Percentiles rank a stretch among this genome's conserved stretches.
These are phyloP conservation scores for Suillus discolor DNA, from an alignment of 768 basidiomycete species.

Conservation along the genomic window DNA sequence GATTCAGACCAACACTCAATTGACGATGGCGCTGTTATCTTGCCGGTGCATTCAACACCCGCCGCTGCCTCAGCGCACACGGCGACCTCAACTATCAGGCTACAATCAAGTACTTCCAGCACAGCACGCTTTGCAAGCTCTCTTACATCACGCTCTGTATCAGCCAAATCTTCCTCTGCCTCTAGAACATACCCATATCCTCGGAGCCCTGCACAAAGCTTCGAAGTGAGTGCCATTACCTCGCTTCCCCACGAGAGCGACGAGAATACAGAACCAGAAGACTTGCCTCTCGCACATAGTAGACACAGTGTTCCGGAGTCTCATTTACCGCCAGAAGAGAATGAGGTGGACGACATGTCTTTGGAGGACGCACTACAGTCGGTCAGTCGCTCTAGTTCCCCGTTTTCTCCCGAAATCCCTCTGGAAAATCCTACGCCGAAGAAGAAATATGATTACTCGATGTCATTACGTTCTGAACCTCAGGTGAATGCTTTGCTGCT, in stretches of 20 bases:
- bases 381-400: conserved; percentile 57
- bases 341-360: conserved; percentile 47
- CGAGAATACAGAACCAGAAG: conserved; percentile 39
- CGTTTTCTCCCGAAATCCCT: conserved; percentile 39
- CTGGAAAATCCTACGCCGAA: conserved; percentile 45
- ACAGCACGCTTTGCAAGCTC: conserved; percentile 55
- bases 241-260: conserved; percentile 45
- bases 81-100: conserved; percentile 50
- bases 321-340: conserved; percentile 52
- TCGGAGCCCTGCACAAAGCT: conserved; percentile 46
- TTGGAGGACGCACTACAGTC: conserved; percentile 60
- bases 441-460: conserved; percentile 57
- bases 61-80: conserved; percentile 50
- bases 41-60: conserved; percentile 72
- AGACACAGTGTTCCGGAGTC: conserved; percentile 55
- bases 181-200: conserved; percentile 36
- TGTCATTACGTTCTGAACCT: conserved; percentile 61
- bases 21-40: conserved; percentile 44
- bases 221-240: conserved; percentile 61
- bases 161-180: conserved; percentile 34
- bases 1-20: conserved; percentile 35
- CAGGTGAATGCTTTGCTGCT: conserved; percentile 43
- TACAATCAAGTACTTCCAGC: conserved; percentile 54
- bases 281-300: conserved; percentile 42
- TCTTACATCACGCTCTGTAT: conserved; percentile 45